These are phyloP conservation scores for Aspergillus jensenii DNA, from an alignment of 2,329 filamentous ascomycete genomes.

Conservation along the genomic window DNA sequence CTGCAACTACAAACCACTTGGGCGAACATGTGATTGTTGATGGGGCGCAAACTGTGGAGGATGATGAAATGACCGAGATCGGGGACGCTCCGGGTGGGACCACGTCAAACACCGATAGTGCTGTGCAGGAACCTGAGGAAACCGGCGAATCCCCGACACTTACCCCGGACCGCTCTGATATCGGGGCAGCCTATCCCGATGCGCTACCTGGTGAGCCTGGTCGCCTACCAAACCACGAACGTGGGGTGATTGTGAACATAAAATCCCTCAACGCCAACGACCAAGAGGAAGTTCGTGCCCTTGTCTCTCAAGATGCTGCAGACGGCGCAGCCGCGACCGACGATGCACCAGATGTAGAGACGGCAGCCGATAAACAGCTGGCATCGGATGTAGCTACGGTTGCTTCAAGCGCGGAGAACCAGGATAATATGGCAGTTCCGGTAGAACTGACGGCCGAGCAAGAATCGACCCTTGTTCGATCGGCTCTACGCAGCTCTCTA, in stretches of 20 bases:
- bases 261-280: slow-evolving; percentile 11
- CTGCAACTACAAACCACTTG: slow-evolving; percentile 10
- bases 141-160: slow-evolving; percentile 18
- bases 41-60: slow-evolving; percentile 4
- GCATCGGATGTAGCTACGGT: slow-evolving; percentile 2
- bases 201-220: slow-evolving; percentile 21
- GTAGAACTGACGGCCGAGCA: slow-evolving; percentile 30
- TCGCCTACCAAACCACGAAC: slow-evolving; percentile 2
- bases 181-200: slow-evolving; percentile 19
- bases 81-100: slow-evolving; percentile 12
- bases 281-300: not conserved
- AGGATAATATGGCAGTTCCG: slow-evolving; percentile 9
- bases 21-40: slow-evolving; percentile 15
- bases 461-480: slow-evolving; percentile 34
- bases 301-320: not conserved
- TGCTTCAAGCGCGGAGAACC: not conserved
- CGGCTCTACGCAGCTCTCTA: slow-evolving; percentile 37
- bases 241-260: slow-evolving; percentile 14
- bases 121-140: slow-evolving; percentile 9
- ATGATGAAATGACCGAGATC: slow-evolving; percentile 7
- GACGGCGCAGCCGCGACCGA: slow-evolving; percentile 2
- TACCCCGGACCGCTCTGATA: slow-evolving; percentile 12
- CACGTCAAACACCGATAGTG: slow-evolving; percentile 19
- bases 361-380: slow-evolving; percentile 14
- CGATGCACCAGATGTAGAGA: slow-evolving; percentile 11